Percentiles rank a stretch among this genome's conserved stretches.
phyloP scores from a whole-genome alignment of 2,329 filamentous ascomycete genomes.

The Ilyonectria mors-panacis region DNA sequence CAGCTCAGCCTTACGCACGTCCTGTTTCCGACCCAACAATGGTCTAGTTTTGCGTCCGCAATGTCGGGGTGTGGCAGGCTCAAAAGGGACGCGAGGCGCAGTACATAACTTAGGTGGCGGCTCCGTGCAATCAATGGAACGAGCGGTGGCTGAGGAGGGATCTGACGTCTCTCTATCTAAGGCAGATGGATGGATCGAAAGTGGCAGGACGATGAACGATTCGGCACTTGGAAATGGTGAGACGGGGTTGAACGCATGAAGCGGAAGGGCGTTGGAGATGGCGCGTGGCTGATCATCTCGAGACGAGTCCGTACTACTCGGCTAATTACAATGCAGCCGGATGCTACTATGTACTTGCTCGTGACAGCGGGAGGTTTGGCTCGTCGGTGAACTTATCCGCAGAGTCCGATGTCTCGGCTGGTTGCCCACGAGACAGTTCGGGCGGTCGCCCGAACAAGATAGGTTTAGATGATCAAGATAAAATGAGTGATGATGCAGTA shows the following conservation, averaged over 20 bases:
- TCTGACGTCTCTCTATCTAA: background rate
- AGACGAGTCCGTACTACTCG: background rate
- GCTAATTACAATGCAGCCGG: background rate
- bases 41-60: background rate
- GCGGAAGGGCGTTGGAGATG: background rate
- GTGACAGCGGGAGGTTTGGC: background rate
- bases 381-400: background rate
- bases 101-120: background rate
- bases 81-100: background rate
- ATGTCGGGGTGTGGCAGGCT: background rate
- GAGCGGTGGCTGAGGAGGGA: background rate
- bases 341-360: background rate
- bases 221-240: slow-evolving; percentile 19
- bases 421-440: background rate
- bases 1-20: slow-evolving; percentile 29
- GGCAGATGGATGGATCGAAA: background rate
- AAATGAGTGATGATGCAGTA: background rate
- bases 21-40: background rate
- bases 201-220: background rate
- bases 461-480: background rate
- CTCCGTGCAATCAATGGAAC: background rate
- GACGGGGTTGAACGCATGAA: background rate
- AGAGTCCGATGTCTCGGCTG: background rate
- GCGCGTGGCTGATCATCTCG: background rate
- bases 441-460: background rate